Evolutionary conservation across 2,329 filamentous ascomycete species (phyloP).

Genomic region (Plenodomus tracheiphilus): DNA sequence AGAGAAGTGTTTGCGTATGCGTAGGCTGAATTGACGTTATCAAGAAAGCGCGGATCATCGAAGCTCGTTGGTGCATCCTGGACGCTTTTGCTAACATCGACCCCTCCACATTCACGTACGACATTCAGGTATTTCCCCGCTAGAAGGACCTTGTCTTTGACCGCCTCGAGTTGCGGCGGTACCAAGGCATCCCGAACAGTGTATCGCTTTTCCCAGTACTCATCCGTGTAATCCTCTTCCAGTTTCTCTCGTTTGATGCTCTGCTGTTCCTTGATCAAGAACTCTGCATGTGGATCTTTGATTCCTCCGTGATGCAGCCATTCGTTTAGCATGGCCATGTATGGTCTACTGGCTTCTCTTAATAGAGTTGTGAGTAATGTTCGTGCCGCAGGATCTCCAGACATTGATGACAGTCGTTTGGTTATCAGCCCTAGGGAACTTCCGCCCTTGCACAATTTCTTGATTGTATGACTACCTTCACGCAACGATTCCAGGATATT

Average conservation of each 20-base stretch:
- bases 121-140: slow-evolving; percentile 98
- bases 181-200: slow-evolving; percentile 90
- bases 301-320: slow-evolving; percentile 97
- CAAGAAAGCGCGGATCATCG: slow-evolving; percentile 86
- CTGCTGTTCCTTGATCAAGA: slow-evolving; percentile 92
- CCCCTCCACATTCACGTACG: slow-evolving; percentile 92
- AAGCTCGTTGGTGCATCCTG: slow-evolving; percentile 89
- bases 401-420: slow-evolving; percentile 82
- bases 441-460: slow-evolving; percentile 96
- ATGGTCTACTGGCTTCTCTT: slow-evolving; percentile 86
- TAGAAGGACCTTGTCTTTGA: slow-evolving; percentile 92
- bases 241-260: slow-evolving; percentile 89
- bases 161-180: slow-evolving; percentile 84
- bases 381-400: slow-evolving; percentile 87
- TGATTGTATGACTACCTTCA: slow-evolving; percentile 82
- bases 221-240: slow-evolving; percentile 96
- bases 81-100: slow-evolving; percentile 87
- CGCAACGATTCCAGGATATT: slow-evolving; percentile 88
- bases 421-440: slow-evolving; percentile 89
- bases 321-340: slow-evolving; percentile 98
- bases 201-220: slow-evolving; percentile 98
- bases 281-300: slow-evolving; percentile 90
- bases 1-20: slow-evolving; percentile 94
- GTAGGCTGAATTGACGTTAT: slow-evolving; percentile 95
- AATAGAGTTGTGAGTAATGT: slow-evolving; percentile 79